These are phyloP conservation scores for Zygosaccharomyces gambellarensis DNA, from an alignment of 805 yeast species.

Conservation along the genomic window DNA sequence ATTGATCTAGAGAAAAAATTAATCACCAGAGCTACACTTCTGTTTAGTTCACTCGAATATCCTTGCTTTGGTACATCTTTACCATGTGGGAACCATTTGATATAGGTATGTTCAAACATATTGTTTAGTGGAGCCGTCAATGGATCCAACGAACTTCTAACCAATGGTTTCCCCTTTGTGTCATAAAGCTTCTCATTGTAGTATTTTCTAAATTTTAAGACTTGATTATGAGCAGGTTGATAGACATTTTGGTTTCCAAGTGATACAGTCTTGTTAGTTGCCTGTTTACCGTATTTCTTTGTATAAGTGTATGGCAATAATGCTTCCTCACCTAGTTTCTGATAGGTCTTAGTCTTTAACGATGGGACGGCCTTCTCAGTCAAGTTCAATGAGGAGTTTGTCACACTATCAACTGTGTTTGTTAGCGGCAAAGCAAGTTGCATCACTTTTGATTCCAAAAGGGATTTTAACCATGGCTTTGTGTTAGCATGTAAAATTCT, in stretches of 20 bases:
- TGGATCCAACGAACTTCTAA: conserved; percentile 62
- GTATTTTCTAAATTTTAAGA: conserved; percentile 44
- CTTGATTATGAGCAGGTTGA: conserved; percentile 46
- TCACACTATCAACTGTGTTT: conserved; percentile 44
- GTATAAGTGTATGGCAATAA: conserved; percentile 50
- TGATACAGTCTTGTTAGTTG: conserved; percentile 29
- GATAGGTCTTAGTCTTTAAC: conserved; percentile 49
- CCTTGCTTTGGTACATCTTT: conserved; percentile 40
- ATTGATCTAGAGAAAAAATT: conserved; percentile 39
- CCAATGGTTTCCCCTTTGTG: conserved; percentile 55
- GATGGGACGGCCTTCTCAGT: conserved; percentile 60
- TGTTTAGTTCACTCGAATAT: conserved; percentile 53
- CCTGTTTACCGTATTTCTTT: conserved; percentile 37
- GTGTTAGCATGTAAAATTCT: conserved; percentile 33
- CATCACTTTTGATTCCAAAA: conserved; percentile 30
- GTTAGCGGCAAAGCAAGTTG: conserved; percentile 43
- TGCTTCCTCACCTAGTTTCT: conserved; percentile 44
- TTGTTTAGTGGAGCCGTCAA: conserved; percentile 57
- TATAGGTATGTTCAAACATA: conserved; percentile 43
- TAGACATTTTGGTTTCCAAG: conserved; percentile 36
- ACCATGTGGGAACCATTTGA: conserved; percentile 44
- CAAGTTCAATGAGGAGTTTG: conserved; percentile 50
- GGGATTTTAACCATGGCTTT: conserved; percentile 31
- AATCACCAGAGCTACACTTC: conserved; percentile 42
- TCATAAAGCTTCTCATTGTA: conserved; percentile 51